These are phyloP conservation scores for Jatropha multifida DNA, from an alignment of 441 rosid species.

Conservation along the genomic window DNA sequence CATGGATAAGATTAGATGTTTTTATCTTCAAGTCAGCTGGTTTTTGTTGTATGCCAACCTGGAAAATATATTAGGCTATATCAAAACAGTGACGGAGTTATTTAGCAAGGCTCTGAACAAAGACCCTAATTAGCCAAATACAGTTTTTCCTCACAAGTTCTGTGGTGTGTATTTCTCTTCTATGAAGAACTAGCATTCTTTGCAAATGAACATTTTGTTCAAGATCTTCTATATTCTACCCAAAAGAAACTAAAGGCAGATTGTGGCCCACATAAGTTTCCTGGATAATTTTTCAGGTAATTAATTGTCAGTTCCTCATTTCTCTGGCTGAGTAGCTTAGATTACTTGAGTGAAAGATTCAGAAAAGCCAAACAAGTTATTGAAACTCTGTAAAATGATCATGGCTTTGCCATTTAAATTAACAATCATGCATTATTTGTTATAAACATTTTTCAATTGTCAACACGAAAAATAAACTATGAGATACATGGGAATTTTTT, in stretches of 20 bases:
- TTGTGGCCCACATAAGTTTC: background rate
- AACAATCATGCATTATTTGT: background rate
- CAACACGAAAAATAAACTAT: background rate
- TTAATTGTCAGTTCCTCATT: background rate
- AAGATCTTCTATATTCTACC: background rate
- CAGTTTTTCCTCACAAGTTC: background rate
- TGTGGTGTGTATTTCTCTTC: background rate
- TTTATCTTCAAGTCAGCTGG: constrained; percentile 75
- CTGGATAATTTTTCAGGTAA: background rate
- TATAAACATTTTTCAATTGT: background rate
- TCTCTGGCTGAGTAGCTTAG: background rate
- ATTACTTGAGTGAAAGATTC: background rate
- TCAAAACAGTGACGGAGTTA: constrained; percentile 15
- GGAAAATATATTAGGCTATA: constrained; percentile 25
- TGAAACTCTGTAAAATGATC: background rate
- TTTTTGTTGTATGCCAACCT: constrained; percentile 83
- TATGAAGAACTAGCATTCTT: background rate
- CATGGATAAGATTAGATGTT: constrained; percentile 71
- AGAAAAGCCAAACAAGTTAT: background rate
- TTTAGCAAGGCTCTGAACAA: constrained; percentile 1
- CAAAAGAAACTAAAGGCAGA: background rate
- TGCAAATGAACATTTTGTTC: background rate
- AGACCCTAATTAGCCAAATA: background rate
- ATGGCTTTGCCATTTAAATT: background rate
- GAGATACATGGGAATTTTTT: background rate